Evolutionary conservation across 176 grass and related monocot species (phyloP).

Genomic region (Hordeum vulgare): DNA sequence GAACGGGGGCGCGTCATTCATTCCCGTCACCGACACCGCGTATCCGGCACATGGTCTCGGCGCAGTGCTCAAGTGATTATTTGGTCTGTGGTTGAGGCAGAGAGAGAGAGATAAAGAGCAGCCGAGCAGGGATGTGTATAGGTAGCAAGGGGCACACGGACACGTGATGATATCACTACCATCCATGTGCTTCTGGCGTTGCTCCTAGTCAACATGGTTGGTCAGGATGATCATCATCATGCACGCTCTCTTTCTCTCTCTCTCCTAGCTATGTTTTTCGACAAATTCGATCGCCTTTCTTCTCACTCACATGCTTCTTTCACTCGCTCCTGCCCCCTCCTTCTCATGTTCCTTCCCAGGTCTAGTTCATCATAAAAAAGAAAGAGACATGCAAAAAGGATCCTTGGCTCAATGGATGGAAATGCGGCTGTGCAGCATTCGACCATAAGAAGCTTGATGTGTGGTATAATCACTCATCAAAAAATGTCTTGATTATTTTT

Average conservation of each 20-base stretch:
- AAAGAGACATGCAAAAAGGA: no score
- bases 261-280: neutral
- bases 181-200: conserved; percentile 2
- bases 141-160: neutral
- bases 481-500: no score
- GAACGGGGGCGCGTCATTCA: neutral
- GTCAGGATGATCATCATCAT: neutral
- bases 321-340: neutral
- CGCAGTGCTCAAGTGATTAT: neutral
- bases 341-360: neutral
- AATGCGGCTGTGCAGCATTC: no score
- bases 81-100: neutral
- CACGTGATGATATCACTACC: neutral
- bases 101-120: neutral
- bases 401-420: no score
- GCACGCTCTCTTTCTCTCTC: neutral
- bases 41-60: conserved; percentile 26
- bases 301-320: neutral
- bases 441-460: no score
- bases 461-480: no score
- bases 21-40: conserved; percentile 5
- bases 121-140: neutral
- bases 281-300: neutral
- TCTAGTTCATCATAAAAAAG: neutral
- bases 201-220: conserved; percentile 30